Evolutionary conservation across 805 yeast species (phyloP), one percentile per base, ranked within the genome.

Genomic region (Ogataea nonfermentans): DNA sequence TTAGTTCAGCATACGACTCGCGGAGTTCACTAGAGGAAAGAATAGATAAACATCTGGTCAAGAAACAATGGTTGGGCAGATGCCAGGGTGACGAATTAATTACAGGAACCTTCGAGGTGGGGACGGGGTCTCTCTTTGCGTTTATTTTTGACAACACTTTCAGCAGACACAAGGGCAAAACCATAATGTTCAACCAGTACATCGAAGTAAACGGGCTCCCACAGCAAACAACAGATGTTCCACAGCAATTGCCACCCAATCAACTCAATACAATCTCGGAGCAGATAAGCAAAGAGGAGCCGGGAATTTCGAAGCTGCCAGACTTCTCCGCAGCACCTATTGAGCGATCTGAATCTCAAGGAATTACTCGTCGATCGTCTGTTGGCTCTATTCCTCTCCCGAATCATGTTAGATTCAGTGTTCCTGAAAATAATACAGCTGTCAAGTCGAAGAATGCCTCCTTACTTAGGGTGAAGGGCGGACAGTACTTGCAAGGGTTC

Each of bases 101-200:
- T 37, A 77, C 77, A 34, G 95, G 90, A 1, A 64, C 69, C 19
- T 68, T 81, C 43, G 68, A 70, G n/a, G 81, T 81, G 2, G 62
- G 61, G 2, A 67, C 71, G 16, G 84, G 81, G 7, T 91, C 91
- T 2, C 74, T 81, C 53, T 84, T 76, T 62, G 97, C 96, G 0
- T 85, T 91, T 58, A 82, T 93, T 17, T 84, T 91, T 56, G 98
- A 91, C 63, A 91, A 91, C 64, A 84, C 95, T 0, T 87, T 89
- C 52, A 83, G 96, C 23, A 88, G 85, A 55, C 86, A 83, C 23
- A 82, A 81, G 15, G 80, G 88, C 32, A 93, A 91, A 61, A 87
- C 84, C 44, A 79, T 91, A 1, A 68, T 80, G 41, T 89, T 89
- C 61, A 74, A 80, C 39, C 75, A 72, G 31, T 66, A 66, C 40